These are phyloP conservation scores for Kodamaea arcana DNA, from an alignment of 1,139 yeast genomes.

Conservation along the genomic window DNA sequence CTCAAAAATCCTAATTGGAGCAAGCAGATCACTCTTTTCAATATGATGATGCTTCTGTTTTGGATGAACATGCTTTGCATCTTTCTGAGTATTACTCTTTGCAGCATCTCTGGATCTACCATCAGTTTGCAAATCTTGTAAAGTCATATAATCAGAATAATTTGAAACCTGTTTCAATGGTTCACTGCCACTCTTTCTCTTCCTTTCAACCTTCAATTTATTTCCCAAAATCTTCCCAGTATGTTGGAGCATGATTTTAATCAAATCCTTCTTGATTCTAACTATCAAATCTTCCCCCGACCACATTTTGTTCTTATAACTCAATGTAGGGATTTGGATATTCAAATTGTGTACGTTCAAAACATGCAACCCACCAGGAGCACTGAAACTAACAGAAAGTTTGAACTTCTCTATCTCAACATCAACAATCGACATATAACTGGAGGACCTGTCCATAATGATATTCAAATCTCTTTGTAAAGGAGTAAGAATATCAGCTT, in stretches of 20 bases:
- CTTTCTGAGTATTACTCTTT: conserved; percentile 9
- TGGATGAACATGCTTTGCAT: conserved; percentile 6
- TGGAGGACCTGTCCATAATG: conserved; percentile 65
- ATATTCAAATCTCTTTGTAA: conserved; percentile 42
- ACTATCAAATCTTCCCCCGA: conserved; percentile 68
- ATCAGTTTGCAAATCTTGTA: conserved; percentile 36
- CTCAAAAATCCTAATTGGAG: no score
- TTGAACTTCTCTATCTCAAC: conserved; percentile 52
- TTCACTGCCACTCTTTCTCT: conserved; percentile 25
- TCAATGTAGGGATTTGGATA: conserved; percentile 61
- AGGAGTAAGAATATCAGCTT: not conserved
- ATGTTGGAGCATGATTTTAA: conserved; percentile 65
- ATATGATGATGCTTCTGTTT: not conserved
- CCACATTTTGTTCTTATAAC: conserved; percentile 69
- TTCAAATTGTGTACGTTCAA: conserved; percentile 70
- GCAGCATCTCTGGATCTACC: conserved; percentile 24
- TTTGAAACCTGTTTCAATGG: conserved; percentile 46
- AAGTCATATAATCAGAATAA: conserved; percentile 35
- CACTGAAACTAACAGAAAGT: conserved; percentile 70
- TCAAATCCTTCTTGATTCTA: conserved; percentile 62
- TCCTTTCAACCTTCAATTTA: conserved; percentile 50
- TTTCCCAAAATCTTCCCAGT: conserved; percentile 79
- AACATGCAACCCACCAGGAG: conserved; percentile 60
- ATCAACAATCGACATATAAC: conserved; percentile 59
- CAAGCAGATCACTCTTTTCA: no score